Evolutionary conservation across 1,284 basidiomycete species (phyloP), one percentile per base, ranked within the genome.

Genomic region (Laetiporus sulphureus): DNA sequence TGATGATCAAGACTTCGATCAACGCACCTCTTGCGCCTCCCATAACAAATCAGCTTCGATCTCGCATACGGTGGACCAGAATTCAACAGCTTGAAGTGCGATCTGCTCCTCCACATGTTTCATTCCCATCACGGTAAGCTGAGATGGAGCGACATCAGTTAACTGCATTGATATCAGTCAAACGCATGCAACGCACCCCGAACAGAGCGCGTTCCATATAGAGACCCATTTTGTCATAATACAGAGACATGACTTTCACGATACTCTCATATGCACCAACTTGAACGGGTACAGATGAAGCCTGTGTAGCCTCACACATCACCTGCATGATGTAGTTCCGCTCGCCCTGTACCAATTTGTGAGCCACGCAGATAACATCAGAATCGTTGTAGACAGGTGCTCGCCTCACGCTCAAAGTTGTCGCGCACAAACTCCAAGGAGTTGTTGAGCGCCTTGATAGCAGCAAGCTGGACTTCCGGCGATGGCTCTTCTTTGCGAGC

Each of bases 311-410:
- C 62, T 99, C 96, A 62, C 95, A 99, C 20, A 99, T 91, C 38
- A 99, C 93, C 71, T 99, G 96, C 96, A 99, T 99, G 66, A 99
- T 99, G 69, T 97, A 99, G 69, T 98, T 99, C 41, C 95, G 82
- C 65, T 99, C 95, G 46, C 96, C 95, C 91, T 94, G 53, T 20
- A 44, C 7, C 41, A 48, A 36, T 53, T 47, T 18, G 4, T 47
- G 6, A 51, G 39, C 15, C 5, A 1, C 1, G 32, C 5, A 13
- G 11, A 16, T 15, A 22, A 25, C 20, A 49, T 34, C 50, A 42
- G 42, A 38, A 16, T 34, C 20, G 31, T 44, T 20, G 49, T 32
- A 38, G 16, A 30, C 36, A 36, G 20, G 27, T 32, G 29, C 77
- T 44, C 52, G 92, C 92, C 73, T 97, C 93, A 45, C 92, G 83